These are phyloP conservation scores for Pichia insulana DNA, from an alignment of 805 yeast genomes.

Conservation along the genomic window DNA sequence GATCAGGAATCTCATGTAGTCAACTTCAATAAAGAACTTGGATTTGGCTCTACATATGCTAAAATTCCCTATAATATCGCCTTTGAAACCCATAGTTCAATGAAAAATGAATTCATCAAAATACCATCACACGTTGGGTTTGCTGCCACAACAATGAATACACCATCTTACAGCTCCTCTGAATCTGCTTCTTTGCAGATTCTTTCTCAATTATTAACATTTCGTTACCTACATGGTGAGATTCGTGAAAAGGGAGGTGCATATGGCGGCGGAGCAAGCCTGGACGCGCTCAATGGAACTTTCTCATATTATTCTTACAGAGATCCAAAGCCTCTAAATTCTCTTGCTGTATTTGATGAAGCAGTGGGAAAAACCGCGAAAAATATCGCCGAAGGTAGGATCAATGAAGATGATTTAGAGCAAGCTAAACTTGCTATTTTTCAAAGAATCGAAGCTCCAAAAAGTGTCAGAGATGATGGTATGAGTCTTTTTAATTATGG, in stretches of 20 bases:
- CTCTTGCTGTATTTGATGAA: constrained; percentile 50
- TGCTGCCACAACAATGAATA: constrained; percentile 57
- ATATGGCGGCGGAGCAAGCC: constrained; percentile 90
- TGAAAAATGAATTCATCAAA: constrained; percentile 33
- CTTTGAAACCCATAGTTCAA: background rate
- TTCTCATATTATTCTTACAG: constrained; percentile 84
- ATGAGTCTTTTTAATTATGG: constrained; percentile 54
- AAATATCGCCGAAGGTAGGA: constrained; percentile 17
- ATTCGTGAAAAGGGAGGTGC: constrained; percentile 96
- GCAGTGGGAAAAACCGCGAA: constrained; percentile 40
- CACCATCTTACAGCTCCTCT: constrained; percentile 54
- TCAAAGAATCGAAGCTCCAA: constrained; percentile 88
- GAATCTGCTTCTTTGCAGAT: constrained; percentile 87
- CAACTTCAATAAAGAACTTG: constrained; percentile 22
- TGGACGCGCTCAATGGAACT: constrained; percentile 71
- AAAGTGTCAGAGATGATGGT: constrained; percentile 74
- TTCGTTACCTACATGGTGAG: constrained; percentile 77
- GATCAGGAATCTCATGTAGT: constrained; percentile 30
- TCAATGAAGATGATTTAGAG: constrained; percentile 53
- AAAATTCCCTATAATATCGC: constrained; percentile 12
- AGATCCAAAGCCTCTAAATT: constrained; percentile 78
- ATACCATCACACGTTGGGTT: constrained; percentile 88
- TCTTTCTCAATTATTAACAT: constrained; percentile 70
- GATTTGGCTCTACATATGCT: constrained; percentile 8
- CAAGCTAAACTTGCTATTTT: constrained; percentile 88